These are phyloP conservation scores for Coemansia biformis DNA, from an alignment of 192 early-diverging fungal genomes.

Conservation along the genomic window DNA sequence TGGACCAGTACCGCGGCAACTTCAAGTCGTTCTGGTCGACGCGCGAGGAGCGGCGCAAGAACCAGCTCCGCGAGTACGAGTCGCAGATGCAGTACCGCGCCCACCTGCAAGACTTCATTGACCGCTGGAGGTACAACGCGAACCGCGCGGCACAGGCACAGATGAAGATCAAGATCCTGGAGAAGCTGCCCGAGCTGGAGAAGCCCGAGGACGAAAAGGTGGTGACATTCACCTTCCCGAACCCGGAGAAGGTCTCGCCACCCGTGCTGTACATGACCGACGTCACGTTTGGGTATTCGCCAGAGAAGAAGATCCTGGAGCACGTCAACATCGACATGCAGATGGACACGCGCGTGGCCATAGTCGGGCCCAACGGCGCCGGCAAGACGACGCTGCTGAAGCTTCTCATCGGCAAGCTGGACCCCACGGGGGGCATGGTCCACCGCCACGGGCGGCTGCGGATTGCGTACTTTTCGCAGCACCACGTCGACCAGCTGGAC, in stretches of 20 bases:
- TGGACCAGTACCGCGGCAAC: conserved; percentile 96
- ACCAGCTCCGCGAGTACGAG: conserved; percentile 92
- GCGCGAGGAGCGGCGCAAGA: conserved; percentile 84
- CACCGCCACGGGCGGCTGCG: conserved; percentile 90
- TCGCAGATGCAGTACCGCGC: conserved; percentile 88
- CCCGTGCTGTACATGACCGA: conserved; percentile 95
- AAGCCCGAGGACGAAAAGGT: conserved; percentile 74
- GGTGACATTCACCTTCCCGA: conserved; percentile 85
- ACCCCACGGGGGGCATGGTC: conserved; percentile 72
- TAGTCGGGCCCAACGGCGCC: conserved; percentile 98
- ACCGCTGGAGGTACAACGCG: conserved; percentile 98
- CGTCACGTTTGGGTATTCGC: conserved; percentile 84
- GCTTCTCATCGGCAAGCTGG: conserved; percentile 78
- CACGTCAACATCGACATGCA: conserved; percentile 89
- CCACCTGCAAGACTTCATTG: conserved; percentile 97
- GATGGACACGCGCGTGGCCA: conserved; percentile 95
- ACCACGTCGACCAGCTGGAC: conserved; percentile 97
- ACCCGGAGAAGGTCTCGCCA: conserved; percentile 90
- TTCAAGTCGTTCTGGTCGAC: conserved; percentile 86
- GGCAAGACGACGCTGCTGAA: conserved; percentile 98
- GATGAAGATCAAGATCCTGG: conserved; percentile 95
- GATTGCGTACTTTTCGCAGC: conserved; percentile 93
- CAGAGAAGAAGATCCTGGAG: conserved; percentile 72
- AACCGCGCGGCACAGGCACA: conserved; percentile 96
- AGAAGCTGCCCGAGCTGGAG: conserved; percentile 90